Evolutionary conservation across 768 basidiomycete species (phyloP), one percentile per base, ranked within the genome.

Genomic region (Termitomyces eurrhizus): DNA sequence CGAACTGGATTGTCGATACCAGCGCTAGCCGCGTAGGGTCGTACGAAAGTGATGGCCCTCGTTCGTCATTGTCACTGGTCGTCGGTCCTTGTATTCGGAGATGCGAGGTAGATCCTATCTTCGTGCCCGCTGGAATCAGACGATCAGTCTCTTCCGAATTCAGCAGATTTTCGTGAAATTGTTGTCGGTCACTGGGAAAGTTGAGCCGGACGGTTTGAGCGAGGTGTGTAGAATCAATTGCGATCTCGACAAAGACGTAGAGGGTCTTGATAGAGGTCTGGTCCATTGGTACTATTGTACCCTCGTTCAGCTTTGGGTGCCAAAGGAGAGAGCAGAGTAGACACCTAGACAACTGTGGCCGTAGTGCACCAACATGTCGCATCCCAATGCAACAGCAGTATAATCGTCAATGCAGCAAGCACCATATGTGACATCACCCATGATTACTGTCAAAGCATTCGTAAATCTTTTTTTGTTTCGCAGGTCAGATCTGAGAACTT

Each of bases 351-450:
- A 99, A 62, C 92, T 94, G 74, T 98, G 97, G 0, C 97, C 97
- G 72, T 99, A 99, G 70, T 99, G 97, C 1, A 99, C 83, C 35
- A 99, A 83, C 93, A 98, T 95, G 74, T 99, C 97, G 69, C 95
- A 98, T 2, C 96, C 97, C 58, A 98, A 78, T 8, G 95, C 95
- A 48, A 92, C 84, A 2, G 97, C 95, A 1, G 97, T 97, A 70
- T 92, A 98, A 72, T 98, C 97, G 72, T 99, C 97, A 64, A 99
- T 88, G 70, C 97, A 99, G 73, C 97, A 99, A 37, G 97, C 97
- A 9, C 97, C 96, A 67, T 98, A 98, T 0, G 96, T 99, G 21
- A 99, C 96, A 75, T 99, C 96, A 21, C 95, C 96, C 86, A 99
- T 87, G 57, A 99, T 91, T 8, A 98, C 87, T 3, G 94, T 91